These are phyloP conservation scores for Tolypocladium ophioglossoides DNA, from an alignment of 2,329 filamentous ascomycete species.

Conservation along the genomic window DNA sequence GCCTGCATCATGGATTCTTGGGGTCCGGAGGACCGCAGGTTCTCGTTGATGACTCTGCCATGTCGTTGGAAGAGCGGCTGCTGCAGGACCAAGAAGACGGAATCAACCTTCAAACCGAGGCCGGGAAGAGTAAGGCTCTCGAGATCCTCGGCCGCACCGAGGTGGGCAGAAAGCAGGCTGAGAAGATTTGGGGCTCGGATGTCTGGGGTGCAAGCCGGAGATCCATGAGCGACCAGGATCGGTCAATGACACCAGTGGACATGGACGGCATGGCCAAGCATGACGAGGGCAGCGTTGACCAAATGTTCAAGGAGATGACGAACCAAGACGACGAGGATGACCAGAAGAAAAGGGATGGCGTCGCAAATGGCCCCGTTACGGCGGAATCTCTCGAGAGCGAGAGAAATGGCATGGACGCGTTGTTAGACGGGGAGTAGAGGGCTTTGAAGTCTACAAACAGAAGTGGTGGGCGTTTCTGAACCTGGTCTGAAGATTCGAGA, in stretches of 20 bases:
- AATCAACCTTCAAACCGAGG: slow-evolving; percentile 33
- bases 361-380: slow-evolving; percentile 23
- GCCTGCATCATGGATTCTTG: slow-evolving; percentile 33
- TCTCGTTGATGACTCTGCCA: slow-evolving; percentile 25
- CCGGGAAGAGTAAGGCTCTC: slow-evolving; percentile 38
- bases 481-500: neutral
- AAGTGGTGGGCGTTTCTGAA: neutral
- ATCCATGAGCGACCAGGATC: slow-evolving; percentile 15
- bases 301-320: slow-evolving; percentile 46
- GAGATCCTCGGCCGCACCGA: slow-evolving; percentile 42
- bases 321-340: slow-evolving; percentile 41
- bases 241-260: slow-evolving; percentile 15
- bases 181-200: slow-evolving; percentile 39
- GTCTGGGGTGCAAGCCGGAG: slow-evolving; percentile 30
- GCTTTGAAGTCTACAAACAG: neutral
- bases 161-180: slow-evolving; percentile 36
- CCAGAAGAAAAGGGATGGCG: slow-evolving; percentile 20
- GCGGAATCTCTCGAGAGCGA: slow-evolving; percentile 33
- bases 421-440: slow-evolving; percentile 30
- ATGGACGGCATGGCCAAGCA: slow-evolving; percentile 21
- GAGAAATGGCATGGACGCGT: slow-evolving; percentile 34
- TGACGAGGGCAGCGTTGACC: slow-evolving; percentile 38
- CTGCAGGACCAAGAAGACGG: slow-evolving; percentile 34
- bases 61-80: slow-evolving; percentile 41
- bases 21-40: slow-evolving; percentile 31